A percentile compares a stretch with the other conserved stretches of the same genome.
These are phyloP conservation scores for Chalciporus sp. DNA, from an alignment of 1,284 basidiomycete species.

Conservation along the genomic window DNA sequence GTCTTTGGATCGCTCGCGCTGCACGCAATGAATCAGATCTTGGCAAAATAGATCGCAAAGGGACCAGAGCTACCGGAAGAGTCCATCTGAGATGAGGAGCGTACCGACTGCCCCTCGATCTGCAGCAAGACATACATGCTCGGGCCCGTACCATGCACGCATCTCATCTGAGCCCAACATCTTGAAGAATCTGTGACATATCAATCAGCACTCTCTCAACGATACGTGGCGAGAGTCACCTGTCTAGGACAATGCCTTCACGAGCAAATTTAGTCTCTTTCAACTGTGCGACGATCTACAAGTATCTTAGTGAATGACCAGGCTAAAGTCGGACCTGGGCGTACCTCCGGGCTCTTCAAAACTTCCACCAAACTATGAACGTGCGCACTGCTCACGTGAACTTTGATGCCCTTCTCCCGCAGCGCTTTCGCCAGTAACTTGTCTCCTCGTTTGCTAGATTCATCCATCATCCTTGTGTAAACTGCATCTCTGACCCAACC, in stretches of 20 bases:
- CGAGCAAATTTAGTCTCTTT: constrained; percentile 98
- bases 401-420: constrained; percentile 85
- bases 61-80: constrained; percentile 72
- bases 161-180: constrained; percentile 95
- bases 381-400: constrained; percentile 92
- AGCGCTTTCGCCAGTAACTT: constrained; percentile 76
- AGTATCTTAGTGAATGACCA: not conserved
- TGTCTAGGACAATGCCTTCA: constrained; percentile 90
- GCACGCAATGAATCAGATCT: not conserved
- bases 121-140: constrained; percentile 90
- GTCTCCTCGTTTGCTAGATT: constrained; percentile 82
- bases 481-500: constrained; percentile 95
- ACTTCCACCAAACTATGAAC: constrained; percentile 96
- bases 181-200: constrained; percentile 83
- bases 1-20: constrained; percentile 77
- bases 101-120: constrained; percentile 95
- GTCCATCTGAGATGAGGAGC: constrained; percentile 91
- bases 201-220: constrained; percentile 18
- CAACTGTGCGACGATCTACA: constrained; percentile 70
- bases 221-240: constrained; percentile 46
- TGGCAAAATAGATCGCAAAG: not conserved
- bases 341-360: constrained; percentile 89
- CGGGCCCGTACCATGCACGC: constrained; percentile 97
- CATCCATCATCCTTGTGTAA: constrained; percentile 82
- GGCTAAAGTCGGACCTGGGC: constrained; percentile 12